These are phyloP conservation scores for Aspergillus hiratsukae DNA, from an alignment of 2,329 filamentous ascomycete species.

Conservation along the genomic window DNA sequence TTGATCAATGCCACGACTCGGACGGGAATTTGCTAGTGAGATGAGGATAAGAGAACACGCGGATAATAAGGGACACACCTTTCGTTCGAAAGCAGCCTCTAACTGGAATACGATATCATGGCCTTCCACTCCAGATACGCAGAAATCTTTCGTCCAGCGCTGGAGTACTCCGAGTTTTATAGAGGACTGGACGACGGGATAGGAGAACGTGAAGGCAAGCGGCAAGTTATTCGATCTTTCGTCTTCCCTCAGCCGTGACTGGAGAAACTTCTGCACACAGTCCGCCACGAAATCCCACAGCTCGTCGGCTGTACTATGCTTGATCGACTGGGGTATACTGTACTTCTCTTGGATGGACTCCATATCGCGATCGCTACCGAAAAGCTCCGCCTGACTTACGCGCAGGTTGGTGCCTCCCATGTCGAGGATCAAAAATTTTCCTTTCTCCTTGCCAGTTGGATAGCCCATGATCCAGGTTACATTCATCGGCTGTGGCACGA, in stretches of 20 bases:
- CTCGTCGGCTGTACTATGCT: slow-evolving; percentile 76
- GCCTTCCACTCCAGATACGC: slow-evolving; percentile 87
- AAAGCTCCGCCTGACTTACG: slow-evolving; percentile 87
- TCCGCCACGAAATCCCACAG: slow-evolving; percentile 95
- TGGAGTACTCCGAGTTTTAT: slow-evolving; percentile 90
- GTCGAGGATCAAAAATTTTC: slow-evolving; percentile 83
- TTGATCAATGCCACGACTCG: slow-evolving; percentile 92
- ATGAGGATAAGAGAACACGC: slow-evolving; percentile 11
- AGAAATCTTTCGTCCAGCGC: slow-evolving; percentile 96
- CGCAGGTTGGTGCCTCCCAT: slow-evolving; percentile 96
- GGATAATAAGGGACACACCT: slow-evolving; percentile 44
- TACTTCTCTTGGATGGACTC: slow-evolving; percentile 96
- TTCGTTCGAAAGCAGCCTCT: slow-evolving; percentile 67
- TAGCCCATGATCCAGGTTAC: slow-evolving; percentile 92
- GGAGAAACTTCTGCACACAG: slow-evolving; percentile 84
- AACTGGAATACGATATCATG: slow-evolving; percentile 86
- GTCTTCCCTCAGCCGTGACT: slow-evolving; percentile 70
- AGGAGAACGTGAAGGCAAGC: slow-evolving; percentile 93
- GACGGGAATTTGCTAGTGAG: slow-evolving; percentile 71
- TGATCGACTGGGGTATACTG: slow-evolving; percentile 87
- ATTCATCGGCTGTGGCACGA: slow-evolving; percentile 75
- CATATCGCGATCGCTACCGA: slow-evolving; percentile 82
- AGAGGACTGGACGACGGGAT: slow-evolving; percentile 87
- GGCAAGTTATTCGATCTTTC: slow-evolving; percentile 57
- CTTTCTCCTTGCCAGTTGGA: slow-evolving; percentile 80